Percentiles rank a stretch among this genome's conserved stretches.
Conservation (phyloP, 2,329 filamentous ascomycete species). For the Fusarium poae region DNA sequence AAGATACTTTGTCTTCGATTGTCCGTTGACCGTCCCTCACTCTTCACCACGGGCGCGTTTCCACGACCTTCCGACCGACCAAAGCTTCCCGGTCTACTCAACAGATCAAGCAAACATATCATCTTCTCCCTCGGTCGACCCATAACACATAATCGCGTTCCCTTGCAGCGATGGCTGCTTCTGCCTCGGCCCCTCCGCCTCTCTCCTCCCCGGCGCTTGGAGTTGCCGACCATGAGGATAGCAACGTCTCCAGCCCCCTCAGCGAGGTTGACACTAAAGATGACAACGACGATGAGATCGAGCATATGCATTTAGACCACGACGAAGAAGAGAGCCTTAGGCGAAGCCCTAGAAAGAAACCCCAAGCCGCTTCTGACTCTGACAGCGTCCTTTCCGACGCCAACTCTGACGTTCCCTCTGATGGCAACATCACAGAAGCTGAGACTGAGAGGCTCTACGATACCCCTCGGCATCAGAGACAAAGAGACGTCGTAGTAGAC, state of each 20-base stretch:
- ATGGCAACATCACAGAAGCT: slow-evolving; percentile 80
- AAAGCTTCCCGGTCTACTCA: slow-evolving; percentile 16
- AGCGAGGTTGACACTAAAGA: slow-evolving; percentile 91
- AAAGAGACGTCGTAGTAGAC: slow-evolving; percentile 71
- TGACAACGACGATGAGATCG: slow-evolving; percentile 75
- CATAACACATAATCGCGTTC: slow-evolving; percentile 35
- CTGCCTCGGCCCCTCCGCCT: slow-evolving; percentile 63
- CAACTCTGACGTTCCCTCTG: slow-evolving; percentile 56
- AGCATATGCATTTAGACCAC: slow-evolving; percentile 66
- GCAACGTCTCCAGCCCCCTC: slow-evolving; percentile 87
- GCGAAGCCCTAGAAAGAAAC: slow-evolving; percentile 46
- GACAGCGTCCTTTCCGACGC: slow-evolving; percentile 70
- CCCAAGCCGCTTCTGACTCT: slow-evolving; percentile 58
- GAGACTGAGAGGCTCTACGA: slow-evolving; percentile 94
- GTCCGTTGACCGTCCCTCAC: slow-evolving; percentile 34
- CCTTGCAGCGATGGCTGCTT: slow-evolving; percentile 63
- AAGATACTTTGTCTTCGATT: slow-evolving; percentile 18
- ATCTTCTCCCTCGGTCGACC: slow-evolving; percentile 16
- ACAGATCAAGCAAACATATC: slow-evolving; percentile 8
- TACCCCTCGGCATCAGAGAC: slow-evolving; percentile 78
- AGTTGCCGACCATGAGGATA: slow-evolving; percentile 68
- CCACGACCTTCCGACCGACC: slow-evolving; percentile 37
- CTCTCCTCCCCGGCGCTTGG: slow-evolving; percentile 58
- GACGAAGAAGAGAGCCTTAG: slow-evolving; percentile 52
- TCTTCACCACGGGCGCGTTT: slow-evolving; percentile 38